Evolutionary conservation across 257 asterid genomes (phyloP).

Genomic region (Schizonepeta tenuifolia): DNA sequence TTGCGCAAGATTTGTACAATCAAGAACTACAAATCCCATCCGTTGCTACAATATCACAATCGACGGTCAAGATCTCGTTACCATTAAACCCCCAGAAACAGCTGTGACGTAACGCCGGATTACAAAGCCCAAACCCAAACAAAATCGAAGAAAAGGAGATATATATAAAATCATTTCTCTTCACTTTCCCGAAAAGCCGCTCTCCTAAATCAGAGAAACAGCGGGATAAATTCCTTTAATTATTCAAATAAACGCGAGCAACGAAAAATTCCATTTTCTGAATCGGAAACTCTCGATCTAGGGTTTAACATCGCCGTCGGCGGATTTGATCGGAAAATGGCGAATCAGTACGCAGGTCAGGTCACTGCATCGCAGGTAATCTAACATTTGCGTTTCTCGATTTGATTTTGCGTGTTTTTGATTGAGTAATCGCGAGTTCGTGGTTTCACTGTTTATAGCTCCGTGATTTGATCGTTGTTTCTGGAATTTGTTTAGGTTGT

Average conservation of each 20-base stretch:
- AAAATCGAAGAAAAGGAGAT: not conserved
- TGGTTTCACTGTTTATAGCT: not conserved
- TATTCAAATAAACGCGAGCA: slow-evolving; percentile 30
- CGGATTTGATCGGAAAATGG: slow-evolving; percentile 48
- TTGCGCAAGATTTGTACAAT: not conserved
- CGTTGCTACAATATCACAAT: slow-evolving; percentile 24
- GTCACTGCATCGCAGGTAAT: slow-evolving; percentile 63
- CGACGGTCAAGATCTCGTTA: slow-evolving; percentile 29
- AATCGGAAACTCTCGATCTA: slow-evolving; percentile 38
- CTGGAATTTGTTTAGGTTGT: slow-evolving; percentile 54
- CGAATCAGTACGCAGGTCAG: slow-evolving; percentile 44
- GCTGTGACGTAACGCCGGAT: slow-evolving; percentile 35
- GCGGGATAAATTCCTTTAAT: slow-evolving; percentile 28
- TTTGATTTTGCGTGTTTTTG: not conserved
- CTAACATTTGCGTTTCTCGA: not conserved
- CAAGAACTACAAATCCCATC: slow-evolving; percentile 15
- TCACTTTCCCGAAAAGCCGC: slow-evolving; percentile 29
- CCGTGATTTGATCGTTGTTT: not conserved
- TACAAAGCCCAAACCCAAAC: not conserved
- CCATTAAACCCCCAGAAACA: slow-evolving; percentile 18
- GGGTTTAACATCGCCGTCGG: slow-evolving; percentile 42
- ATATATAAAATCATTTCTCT: not conserved
- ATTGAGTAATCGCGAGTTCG: not conserved
- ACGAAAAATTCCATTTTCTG: slow-evolving; percentile 1
- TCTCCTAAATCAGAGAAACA: slow-evolving; percentile 24